Evolutionary conservation across 495 filamentous ascomycete genomes (phyloP).

Genomic region (Annulohypoxylon bovei): DNA sequence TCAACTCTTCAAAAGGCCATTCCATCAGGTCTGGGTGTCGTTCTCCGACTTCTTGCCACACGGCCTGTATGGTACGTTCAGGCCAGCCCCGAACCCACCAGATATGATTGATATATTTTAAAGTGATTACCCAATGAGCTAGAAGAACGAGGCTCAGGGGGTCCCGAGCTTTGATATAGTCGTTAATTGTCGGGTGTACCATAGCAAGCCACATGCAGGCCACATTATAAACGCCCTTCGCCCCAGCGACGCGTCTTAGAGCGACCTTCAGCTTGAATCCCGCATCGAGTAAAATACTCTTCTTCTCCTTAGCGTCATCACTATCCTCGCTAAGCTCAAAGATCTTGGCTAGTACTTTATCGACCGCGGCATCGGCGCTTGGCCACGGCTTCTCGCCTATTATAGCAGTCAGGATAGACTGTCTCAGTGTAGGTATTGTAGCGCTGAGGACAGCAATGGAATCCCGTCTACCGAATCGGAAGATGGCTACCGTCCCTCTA

Average conservation of each 20-base stretch:
- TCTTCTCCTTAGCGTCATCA: slow-evolving; percentile 3
- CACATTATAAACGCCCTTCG: slow-evolving; percentile 11
- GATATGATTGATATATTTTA: slow-evolving; percentile 14
- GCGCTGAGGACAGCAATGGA: neutral
- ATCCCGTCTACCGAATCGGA: neutral
- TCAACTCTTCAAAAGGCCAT: slow-evolving; percentile 3
- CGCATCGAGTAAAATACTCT: slow-evolving; percentile 3
- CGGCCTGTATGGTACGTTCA: neutral
- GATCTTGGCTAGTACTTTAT: slow-evolving; percentile 5
- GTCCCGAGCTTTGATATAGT: neutral
- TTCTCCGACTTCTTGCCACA: neutral
- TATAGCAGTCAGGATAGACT: neutral
- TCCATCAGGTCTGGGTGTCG: slow-evolving; percentile 4
- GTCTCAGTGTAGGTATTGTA: slow-evolving; percentile 3
- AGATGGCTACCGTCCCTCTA: slow-evolving; percentile 18
- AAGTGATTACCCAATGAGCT: slow-evolving; percentile 9
- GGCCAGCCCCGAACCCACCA: slow-evolving; percentile 19
- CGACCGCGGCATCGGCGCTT: neutral
- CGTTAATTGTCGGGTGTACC: neutral
- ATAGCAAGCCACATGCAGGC: slow-evolving; percentile 19
- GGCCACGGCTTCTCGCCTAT: neutral
- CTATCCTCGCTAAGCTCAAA: slow-evolving; percentile 1
- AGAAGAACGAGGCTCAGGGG: slow-evolving; percentile 9
- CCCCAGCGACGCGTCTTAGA: neutral
- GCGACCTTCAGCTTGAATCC: slow-evolving; percentile 3